A percentile compares a stretch with the other conserved stretches of the same genome.
These are phyloP conservation scores for Ceratocystis alfenasii DNA, from an alignment of 2,329 filamentous ascomycete species.

Conservation along the genomic window DNA sequence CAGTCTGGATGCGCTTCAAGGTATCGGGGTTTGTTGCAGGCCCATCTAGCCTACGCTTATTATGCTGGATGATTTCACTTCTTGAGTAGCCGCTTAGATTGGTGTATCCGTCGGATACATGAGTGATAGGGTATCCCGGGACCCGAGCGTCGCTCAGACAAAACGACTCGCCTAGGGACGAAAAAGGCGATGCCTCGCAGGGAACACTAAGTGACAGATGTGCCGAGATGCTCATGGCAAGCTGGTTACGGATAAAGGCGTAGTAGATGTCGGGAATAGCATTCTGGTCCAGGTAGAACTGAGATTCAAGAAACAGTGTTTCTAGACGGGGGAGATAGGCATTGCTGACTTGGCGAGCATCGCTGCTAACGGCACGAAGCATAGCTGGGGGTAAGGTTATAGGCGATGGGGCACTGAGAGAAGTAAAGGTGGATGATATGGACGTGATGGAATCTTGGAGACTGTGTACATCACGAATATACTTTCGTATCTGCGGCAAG, in stretches of 20 bases:
- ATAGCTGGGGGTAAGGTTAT: constrained; percentile 34
- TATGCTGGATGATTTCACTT: constrained; percentile 37
- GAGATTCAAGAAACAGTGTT: constrained; percentile 34
- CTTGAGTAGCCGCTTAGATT: constrained; percentile 39
- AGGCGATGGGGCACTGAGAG: constrained; percentile 34
- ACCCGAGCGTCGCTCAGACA: constrained; percentile 42
- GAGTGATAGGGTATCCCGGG: constrained; percentile 40
- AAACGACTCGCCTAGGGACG: constrained; percentile 47
- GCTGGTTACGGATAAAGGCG: constrained; percentile 41
- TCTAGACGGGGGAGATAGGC: constrained; percentile 37
- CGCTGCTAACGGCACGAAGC: constrained; percentile 33
- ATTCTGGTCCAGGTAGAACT: constrained; percentile 35
- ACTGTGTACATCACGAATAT: constrained; percentile 35
- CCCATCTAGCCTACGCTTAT: constrained; percentile 41
- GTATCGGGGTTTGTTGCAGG: constrained; percentile 35
- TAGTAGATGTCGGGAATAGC: constrained; percentile 39
- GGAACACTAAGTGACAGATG: constrained; percentile 33
- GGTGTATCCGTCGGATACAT: constrained; percentile 41
- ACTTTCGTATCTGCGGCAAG: constrained; percentile 32
- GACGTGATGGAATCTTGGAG: constrained; percentile 31
- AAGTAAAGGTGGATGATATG: constrained; percentile 36
- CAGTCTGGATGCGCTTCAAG: constrained; percentile 33
- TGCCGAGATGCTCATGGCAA: constrained; percentile 35
- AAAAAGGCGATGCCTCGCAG: constrained; percentile 33
- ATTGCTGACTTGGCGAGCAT: constrained; percentile 37